Conservation (phyloP, 2,329 filamentous ascomycete genomes). For the Zymoseptoria tritici region DNA sequence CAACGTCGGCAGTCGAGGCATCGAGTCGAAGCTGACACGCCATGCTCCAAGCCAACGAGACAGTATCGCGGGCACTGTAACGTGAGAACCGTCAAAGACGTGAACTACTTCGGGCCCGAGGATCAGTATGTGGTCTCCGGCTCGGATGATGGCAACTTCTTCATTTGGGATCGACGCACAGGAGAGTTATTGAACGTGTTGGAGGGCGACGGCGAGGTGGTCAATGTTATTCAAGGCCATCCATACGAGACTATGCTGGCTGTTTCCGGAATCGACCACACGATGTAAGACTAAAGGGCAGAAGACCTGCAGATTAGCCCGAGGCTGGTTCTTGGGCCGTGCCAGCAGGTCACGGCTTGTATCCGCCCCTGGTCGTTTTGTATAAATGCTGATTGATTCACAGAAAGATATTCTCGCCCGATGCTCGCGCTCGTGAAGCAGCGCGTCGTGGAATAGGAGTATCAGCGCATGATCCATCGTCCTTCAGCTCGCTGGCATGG, state of each 20-base stretch:
- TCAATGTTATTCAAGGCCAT: conserved; percentile 62
- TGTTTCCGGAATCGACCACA: conserved; percentile 60
- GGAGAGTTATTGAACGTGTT: conserved; percentile 56
- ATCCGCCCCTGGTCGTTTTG: too few relatives aligned
- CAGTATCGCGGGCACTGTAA: conserved; percentile 60
- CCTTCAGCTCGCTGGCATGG: conserved; percentile 36
- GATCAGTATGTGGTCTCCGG: conserved; percentile 64
- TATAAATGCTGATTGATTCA: neutral
- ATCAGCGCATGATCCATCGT: conserved; percentile 38
- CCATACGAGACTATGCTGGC: conserved; percentile 61
- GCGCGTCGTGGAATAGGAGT: conserved; percentile 54
- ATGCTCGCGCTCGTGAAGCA: conserved; percentile 49
- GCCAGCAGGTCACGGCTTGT: too few relatives aligned
- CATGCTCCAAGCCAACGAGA: conserved; percentile 50
- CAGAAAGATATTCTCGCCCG: conserved; percentile 56
- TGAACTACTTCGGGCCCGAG: conserved; percentile 59
- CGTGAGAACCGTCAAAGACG: conserved; percentile 60
- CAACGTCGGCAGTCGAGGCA: conserved; percentile 41
- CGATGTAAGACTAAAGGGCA: conserved; percentile 34
- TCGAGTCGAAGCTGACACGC: conserved; percentile 47
- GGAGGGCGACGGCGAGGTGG: conserved; percentile 60
- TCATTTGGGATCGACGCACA: conserved; percentile 62
- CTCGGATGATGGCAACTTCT: conserved; percentile 58
- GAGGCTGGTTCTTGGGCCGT: too few relatives aligned
- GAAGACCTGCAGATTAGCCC: too few relatives aligned